A percentile compares a stretch with the other conserved stretches of the same genome.
These are phyloP conservation scores for Herpomyces periplanetae DNA, from an alignment of 2,329 filamentous ascomycete species.

Conservation along the genomic window DNA sequence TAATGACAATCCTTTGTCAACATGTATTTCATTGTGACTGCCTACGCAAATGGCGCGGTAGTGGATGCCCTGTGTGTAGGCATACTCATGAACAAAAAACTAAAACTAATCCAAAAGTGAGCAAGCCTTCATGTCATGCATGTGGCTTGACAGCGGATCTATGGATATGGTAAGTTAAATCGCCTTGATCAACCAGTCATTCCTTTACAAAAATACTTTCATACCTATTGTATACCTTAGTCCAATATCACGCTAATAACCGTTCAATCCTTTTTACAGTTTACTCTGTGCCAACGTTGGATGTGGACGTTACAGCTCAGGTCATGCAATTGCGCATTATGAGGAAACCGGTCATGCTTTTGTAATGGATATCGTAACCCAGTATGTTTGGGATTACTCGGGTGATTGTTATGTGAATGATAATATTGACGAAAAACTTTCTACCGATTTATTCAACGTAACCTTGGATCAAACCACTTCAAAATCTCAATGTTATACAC, in stretches of 20 bases:
- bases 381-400: conserved; percentile 92
- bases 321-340: conserved; percentile 74
- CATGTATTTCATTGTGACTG: conserved; percentile 94
- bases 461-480: conserved; percentile 4
- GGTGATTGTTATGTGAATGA: conserved; percentile 89
- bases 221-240: not conserved
- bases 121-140: conserved; percentile 17
- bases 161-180: conserved; percentile 36
- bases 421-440: conserved; percentile 66
- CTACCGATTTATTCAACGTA: conserved; percentile 13
- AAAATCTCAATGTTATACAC: not conserved
- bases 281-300: conserved; percentile 74
- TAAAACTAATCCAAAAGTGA: conserved; percentile 9
- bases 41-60: conserved; percentile 76
- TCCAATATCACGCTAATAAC: not conserved
- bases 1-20: conserved; percentile 82
- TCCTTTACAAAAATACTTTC: not conserved
- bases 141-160: conserved; percentile 48
- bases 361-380: conserved; percentile 59
- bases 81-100: conserved; percentile 24
- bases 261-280: too few species aligned
- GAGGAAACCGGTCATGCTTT: conserved; percentile 64
- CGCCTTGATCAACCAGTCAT: not conserved
- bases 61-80: conserved; percentile 68
- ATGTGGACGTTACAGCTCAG: conserved; percentile 71